phyloP scores from a whole-genome alignment of 768 basidiomycete genomes.

The Amanita polypyramis region DNA sequence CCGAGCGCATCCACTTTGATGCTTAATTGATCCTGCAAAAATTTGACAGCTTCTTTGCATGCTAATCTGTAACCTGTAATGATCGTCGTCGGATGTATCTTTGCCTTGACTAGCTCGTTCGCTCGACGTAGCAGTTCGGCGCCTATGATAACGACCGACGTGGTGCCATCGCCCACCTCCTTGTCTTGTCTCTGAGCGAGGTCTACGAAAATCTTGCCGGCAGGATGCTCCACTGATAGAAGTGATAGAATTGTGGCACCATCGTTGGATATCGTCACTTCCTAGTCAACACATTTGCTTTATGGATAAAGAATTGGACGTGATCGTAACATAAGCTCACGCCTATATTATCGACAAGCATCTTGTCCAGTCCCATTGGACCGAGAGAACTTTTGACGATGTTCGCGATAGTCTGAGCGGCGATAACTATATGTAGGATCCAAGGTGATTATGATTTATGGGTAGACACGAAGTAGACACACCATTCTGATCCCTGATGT shows the following conservation, averaged over 20 bases:
- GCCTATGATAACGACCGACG: slow-evolving; percentile 95
- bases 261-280: slow-evolving; percentile 99
- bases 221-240: slow-evolving; percentile 91
- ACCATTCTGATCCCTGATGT: slow-evolving; percentile 97
- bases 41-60: slow-evolving; percentile 94
- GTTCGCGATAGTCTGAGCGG: slow-evolving; percentile 94
- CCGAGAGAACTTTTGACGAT: slow-evolving; percentile 95
- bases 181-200: slow-evolving; percentile 99
- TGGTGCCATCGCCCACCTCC: slow-evolving; percentile 98
- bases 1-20: slow-evolving; percentile 92
- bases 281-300: slow-evolving; percentile 34
- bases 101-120: slow-evolving; percentile 95
- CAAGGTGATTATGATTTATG: slow-evolving; percentile 6
- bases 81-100: slow-evolving; percentile 98
- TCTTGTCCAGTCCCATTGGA: slow-evolving; percentile 90
- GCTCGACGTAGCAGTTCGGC: slow-evolving; percentile 95
- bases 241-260: slow-evolving; percentile 97
- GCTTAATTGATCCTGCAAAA: slow-evolving; percentile 95
- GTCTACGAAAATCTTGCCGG: slow-evolving; percentile 94
- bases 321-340: slow-evolving; percentile 33
- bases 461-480: slow-evolving; percentile 12
- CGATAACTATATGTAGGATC: slow-evolving; percentile 54
- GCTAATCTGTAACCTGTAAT: slow-evolving; percentile 97
- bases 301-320: neutral
- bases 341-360: slow-evolving; percentile 97